phyloP scores from a whole-genome alignment of 257 asterid genomes.

The Solanum neorickii region DNA sequence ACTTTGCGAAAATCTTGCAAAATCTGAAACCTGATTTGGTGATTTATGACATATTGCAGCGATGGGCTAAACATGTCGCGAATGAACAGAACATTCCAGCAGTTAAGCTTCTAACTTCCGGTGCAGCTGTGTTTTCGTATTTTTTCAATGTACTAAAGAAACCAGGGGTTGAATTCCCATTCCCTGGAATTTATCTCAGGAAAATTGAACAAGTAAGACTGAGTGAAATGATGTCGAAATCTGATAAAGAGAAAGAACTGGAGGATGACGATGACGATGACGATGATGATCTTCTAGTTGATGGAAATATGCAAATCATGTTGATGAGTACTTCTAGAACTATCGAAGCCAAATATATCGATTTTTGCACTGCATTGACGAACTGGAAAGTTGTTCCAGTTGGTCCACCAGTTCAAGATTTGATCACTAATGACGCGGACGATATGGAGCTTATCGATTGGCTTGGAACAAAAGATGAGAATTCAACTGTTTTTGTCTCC shows the following conservation, averaged over 20 bases:
- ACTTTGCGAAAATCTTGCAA: conserved; percentile 10
- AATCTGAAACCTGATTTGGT: conserved; percentile 1
- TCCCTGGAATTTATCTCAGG: conserved; percentile 8
- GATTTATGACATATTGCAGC: not conserved
- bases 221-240: not conserved
- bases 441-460: conserved; percentile 21
- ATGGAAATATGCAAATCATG: not conserved
- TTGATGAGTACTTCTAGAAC: conserved; percentile 24
- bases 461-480: conserved; percentile 18
- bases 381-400: conserved; percentile 9
- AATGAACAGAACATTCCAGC: conserved; percentile 7
- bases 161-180: conserved; percentile 14
- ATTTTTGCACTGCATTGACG: conserved; percentile 6
- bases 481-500: conserved; percentile 36
- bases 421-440: not conserved
- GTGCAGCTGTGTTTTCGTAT: conserved; percentile 19
- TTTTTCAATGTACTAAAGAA: not conserved
- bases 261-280: conserved; percentile 17
- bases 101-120: conserved; percentile 11
- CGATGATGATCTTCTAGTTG: not conserved
- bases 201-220: conserved; percentile 4
- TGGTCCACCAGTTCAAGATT: conserved; percentile 12
- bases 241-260: not conserved
- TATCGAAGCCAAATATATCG: conserved; percentile 37
- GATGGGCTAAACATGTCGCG: not conserved